Percentiles rank a stretch among this genome's conserved stretches.
Conservation (phyloP, 768 basidiomycete species). For the Boletus speciosus region DNA sequence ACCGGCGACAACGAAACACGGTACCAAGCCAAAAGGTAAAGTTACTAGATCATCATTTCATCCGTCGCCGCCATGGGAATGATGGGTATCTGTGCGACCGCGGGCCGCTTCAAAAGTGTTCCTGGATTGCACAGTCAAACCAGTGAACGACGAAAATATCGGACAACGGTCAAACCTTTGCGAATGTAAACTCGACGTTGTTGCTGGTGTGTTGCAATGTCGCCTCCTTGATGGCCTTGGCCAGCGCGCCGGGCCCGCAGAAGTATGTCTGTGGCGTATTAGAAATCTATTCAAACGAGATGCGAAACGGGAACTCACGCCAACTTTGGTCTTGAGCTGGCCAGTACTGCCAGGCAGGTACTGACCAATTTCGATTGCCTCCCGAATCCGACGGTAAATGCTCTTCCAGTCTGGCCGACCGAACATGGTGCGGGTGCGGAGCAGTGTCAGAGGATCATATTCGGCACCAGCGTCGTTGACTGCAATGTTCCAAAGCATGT, state of each 20-base stretch:
- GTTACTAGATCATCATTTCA: background rate
- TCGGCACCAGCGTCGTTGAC: constrained; percentile 83
- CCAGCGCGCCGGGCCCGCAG: constrained; percentile 77
- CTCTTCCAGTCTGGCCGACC: constrained; percentile 88
- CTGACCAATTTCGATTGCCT: constrained; percentile 76
- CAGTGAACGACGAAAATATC: background rate
- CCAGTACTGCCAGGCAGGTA: constrained; percentile 78
- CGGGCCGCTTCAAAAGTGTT: constrained; percentile 14
- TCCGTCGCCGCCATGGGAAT: background rate
- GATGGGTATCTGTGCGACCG: background rate
- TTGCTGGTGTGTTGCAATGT: constrained; percentile 51
- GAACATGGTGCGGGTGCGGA: constrained; percentile 86
- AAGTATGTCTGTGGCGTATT: constrained; percentile 65
- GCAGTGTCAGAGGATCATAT: constrained; percentile 85
- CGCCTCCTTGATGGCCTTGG: constrained; percentile 73
- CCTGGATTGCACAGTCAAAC: constrained; percentile 7
- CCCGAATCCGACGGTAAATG: constrained; percentile 71
- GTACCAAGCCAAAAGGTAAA: background rate
- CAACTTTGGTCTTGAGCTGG: constrained; percentile 80
- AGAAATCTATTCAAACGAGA: background rate
- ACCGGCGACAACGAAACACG: background rate
- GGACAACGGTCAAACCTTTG: constrained; percentile 55
- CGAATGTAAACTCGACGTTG: constrained; percentile 72
- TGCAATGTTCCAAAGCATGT: constrained; percentile 90
- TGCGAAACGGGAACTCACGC: constrained; percentile 46